A percentile compares a stretch with the other conserved stretches of the same genome.
These are phyloP conservation scores for Exsudoporus frostii DNA, from an alignment of 768 basidiomycete species.

Conservation along the genomic window DNA sequence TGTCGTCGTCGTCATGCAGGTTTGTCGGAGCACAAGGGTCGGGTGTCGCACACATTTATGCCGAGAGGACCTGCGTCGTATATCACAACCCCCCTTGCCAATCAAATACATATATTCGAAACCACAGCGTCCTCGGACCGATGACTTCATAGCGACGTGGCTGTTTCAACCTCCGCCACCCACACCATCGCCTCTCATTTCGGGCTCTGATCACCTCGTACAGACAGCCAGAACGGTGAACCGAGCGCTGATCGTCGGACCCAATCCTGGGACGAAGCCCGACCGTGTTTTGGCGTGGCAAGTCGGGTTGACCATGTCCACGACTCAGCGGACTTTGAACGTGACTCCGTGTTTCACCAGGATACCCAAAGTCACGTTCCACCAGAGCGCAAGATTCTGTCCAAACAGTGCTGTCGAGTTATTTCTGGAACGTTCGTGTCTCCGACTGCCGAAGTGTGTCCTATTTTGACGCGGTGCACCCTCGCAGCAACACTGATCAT, in stretches of 20 bases:
- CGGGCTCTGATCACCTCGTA: constrained; percentile 23
- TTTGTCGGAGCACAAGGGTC: constrained; percentile 15
- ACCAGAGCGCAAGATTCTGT: too few species aligned
- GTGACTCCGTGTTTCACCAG: too few species aligned
- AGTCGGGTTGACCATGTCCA: too few species aligned
- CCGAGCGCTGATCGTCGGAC: constrained; percentile 12
- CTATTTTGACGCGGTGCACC: not conserved
- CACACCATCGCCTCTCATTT: constrained; percentile 13
- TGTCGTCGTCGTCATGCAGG: constrained; percentile 23
- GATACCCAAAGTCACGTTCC: too few species aligned
- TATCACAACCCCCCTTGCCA: constrained; percentile 8
- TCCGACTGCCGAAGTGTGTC: not conserved
- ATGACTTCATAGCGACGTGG: constrained; percentile 23
- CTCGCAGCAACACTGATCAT: not conserved
- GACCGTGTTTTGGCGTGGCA: not conserved
- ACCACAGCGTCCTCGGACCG: constrained; percentile 12
- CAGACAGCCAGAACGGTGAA: constrained; percentile 3
- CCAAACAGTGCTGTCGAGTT: too few species aligned
- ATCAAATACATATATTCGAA: constrained; percentile 6
- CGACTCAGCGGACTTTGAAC: too few species aligned
- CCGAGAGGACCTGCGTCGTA: constrained; percentile 30
- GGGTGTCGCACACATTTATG: constrained; percentile 17
- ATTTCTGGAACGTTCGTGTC: too few species aligned
- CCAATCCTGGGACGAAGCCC: not conserved
- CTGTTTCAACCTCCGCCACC: constrained; percentile 10